Base-by-base conservation (phyloP, 768 basidiomycete species). In the Paxillus ammoniavirescens region DNA sequence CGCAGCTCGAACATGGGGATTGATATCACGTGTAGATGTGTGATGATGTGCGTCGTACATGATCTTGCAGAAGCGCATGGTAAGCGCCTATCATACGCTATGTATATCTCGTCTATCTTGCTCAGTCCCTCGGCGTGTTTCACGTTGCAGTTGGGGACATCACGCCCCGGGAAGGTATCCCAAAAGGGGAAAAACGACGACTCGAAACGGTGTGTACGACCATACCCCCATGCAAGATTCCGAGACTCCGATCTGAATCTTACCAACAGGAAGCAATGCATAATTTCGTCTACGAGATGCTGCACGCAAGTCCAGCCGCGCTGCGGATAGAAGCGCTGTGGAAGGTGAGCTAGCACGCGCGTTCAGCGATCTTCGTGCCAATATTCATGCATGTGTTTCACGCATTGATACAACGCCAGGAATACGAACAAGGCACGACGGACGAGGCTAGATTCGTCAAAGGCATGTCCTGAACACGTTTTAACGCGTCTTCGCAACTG, bases 21-120 rank as follows among this genome's bases (percentile, higher is more conserved):
- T 21, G n/a, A n/a, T n/a, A n/a, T n/a, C n/a, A n/a, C n/a, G n/a
- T n/a, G 7, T 40, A 89, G 87, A 78, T 91, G 89, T 54, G 86
- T 91, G 13, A 87, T 94, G 90, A 87, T 98, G 81, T 84, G 84
- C 17, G 60, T 96, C 35, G 91, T 97, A 13, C 96, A 99, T 64
- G 96, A 99, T 71, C 81, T 99, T 13, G 95, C 95, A 6, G 96
- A 99, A 70, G 96, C 96, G 1, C 89, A 93, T 77, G 88, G 91
- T 87, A 46, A 60, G 54, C 13, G 57, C 23, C 18, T 31, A 47
- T 18, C 15, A 35, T 8, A 30, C 33, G 18, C 5, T 3, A 33
- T 43, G 3, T 2, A 5, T 8, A 7, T 4, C 14, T 9, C 2
- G 21, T 35, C 1, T 14, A 8, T 3, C 1, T 26, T 44, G 21